Evolutionary conservation across 176 grass and related monocot genomes (phyloP), one percentile per base, ranked within the genome.

Genomic region (Avena atlantica): DNA sequence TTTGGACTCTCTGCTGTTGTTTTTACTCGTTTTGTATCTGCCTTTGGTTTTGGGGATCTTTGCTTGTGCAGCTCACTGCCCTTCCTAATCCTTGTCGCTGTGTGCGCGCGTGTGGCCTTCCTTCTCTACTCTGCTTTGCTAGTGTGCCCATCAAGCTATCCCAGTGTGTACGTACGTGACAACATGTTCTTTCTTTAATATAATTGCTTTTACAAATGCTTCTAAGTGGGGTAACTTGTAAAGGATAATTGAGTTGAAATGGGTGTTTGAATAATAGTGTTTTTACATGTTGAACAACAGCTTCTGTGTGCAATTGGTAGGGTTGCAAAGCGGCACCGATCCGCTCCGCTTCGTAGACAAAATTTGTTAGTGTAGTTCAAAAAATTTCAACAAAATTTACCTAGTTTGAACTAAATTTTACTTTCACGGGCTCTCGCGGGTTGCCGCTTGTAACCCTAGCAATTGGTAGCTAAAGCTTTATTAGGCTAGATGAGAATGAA

Each of bases 21-120:
- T 87, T 87, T 87, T 76, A 64, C 58, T 81, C 23, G 24, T 78
- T 70, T 85, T 44, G 36, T 76, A 58, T 76, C 27, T 14, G 64
- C 25, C 42, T 63, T 88, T 36, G 76, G 89, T 25, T 73, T 56
- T 34, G 73, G 89, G 66, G 80, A 87, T 90, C 84, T 91, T 84
- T 84, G 85, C 89, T 58, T 68, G 65, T 21, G 80, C 58, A 75
- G 83, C 74, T 87, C 79, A 24, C 61, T 51, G 45, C 45, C 36
- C 42, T 78, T 4, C 34, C 31, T 34, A 34, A 34, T 34, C 31
- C 83, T 60, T 40, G 17, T 61, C 13, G 75, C 47, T 23, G 7
- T 29, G 78, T 6, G 71, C 20, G 9, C 40, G 20, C 29, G 36
- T 70, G 78, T 69, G 70, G 78, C 63, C 59, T 31, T 23, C 62